Evolutionary conservation across 1,284 basidiomycete species (phyloP), one percentile per base, ranked within the genome.

Genomic region (Trichosporon sp.): DNA sequence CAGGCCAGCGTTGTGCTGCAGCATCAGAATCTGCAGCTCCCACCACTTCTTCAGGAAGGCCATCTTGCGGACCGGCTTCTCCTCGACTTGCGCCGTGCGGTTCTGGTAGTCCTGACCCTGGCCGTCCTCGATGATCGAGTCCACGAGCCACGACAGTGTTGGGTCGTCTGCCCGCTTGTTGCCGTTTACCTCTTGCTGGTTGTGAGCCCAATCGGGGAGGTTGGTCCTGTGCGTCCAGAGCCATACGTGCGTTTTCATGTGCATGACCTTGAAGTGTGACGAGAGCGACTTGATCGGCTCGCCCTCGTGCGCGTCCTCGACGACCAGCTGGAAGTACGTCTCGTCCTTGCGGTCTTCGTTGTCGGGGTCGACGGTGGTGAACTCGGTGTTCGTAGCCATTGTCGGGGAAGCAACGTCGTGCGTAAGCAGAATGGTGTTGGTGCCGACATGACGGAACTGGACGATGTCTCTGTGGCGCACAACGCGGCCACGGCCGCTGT

Each of bases 301-400:
- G 13, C 89, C 90, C 31, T 89, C 85, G 68, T 87, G 83, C 0
- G 84, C 88, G 58, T 93, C 90, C 52, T 85, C 81, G 40, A 97
- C 83, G 11, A 85, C 78, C 21, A 97, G 74, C 72, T 86, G 83
- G 85, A 96, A 97, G 14, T 91, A 83, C 0, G 93, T 96, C 67
- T 96, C 94, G 71, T 94, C 91, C 76, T 89, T 85, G 40, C 89
- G 85, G 4, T 85, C 83, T 23, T 78, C 74, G 64, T 86, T 81
- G 70, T 91, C 88, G 70, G 86, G 87, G 11, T 87, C 79, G 86
- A 88, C 88, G 0, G 94, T 95, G 3, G 95, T 99, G 79, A 99
- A 95, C 80, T 99, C 96, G 78, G 97, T 93, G 80, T 99, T 98
- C 40, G 96, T 99, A 9, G 95, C 88, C 89, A 95, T 96, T 60